Conservation (phyloP, 2,329 filamentous ascomycete genomes). For the Botryotinia convoluta region DNA sequence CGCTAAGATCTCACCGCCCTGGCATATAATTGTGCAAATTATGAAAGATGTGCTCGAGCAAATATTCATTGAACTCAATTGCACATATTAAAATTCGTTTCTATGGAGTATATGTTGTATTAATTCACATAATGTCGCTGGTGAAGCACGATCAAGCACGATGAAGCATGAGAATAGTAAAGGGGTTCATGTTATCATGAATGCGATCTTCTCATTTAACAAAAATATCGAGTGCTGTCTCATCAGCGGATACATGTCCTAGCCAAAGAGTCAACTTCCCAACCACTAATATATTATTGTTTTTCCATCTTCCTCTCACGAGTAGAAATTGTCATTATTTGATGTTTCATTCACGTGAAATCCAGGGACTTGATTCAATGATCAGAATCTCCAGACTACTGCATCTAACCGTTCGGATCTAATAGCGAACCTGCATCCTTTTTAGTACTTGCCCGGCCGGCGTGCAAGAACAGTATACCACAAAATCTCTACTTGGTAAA, state of each 20-base stretch:
- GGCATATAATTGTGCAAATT: slow-evolving; percentile 1
- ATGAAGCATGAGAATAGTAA: not conserved
- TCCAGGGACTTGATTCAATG: not conserved
- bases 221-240: not conserved
- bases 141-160: not conserved
- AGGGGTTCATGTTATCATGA: not conserved
- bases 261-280: not conserved
- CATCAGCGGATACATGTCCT: not conserved
- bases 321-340: too few species aligned
- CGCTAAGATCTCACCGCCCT: slow-evolving; percentile 17
- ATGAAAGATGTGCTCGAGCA: slow-evolving; percentile 4
- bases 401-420: not conserved
- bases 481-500: not conserved
- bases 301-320: not conserved
- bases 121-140: not conserved
- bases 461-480: not conserved
- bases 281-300: not conserved
- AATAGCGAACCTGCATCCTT: not conserved
- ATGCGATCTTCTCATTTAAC: not conserved
- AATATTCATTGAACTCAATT: not conserved
- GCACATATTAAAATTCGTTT: not conserved
- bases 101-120: not conserved
- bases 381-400: not conserved
- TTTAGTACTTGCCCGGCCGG: not conserved
- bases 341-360: not conserved